Conservation (phyloP, 2,329 filamentous ascomycete genomes). For the Exophiala oligosperma region DNA sequence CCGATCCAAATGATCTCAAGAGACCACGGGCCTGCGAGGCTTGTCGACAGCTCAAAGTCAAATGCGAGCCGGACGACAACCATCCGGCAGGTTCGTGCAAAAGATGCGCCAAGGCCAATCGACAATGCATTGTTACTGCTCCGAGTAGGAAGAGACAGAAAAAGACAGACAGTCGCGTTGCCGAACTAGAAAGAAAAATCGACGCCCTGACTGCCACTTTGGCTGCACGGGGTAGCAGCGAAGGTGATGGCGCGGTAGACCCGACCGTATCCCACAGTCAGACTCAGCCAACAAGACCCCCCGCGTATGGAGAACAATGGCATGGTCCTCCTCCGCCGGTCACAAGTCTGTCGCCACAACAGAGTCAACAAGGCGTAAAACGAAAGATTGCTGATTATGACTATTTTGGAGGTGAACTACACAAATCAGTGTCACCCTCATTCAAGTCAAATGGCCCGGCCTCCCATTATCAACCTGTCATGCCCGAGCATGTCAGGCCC, state of each 20-base stretch:
- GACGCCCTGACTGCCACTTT: slow-evolving; percentile 81
- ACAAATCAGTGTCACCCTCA: slow-evolving; percentile 15
- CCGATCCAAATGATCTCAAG: slow-evolving; percentile 56
- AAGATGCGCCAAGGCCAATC: slow-evolving; percentile 77
- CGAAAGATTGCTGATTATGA: slow-evolving; percentile 26
- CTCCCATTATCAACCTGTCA: slow-evolving; percentile 4
- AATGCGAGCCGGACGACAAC: slow-evolving; percentile 73
- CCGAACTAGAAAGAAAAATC: slow-evolving; percentile 90
- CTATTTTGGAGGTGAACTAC: slow-evolving; percentile 29
- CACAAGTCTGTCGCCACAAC: slow-evolving; percentile 18
- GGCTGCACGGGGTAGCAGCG: slow-evolving; percentile 52
- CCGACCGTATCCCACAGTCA: slow-evolving; percentile 20
- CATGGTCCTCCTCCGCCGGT: slow-evolving; percentile 16
- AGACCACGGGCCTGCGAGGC: slow-evolving; percentile 73
- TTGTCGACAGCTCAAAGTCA: slow-evolving; percentile 75
- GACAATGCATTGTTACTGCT: slow-evolving; percentile 74
- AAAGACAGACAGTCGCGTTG: slow-evolving; percentile 85
- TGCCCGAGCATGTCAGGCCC: slow-evolving; percentile 14
- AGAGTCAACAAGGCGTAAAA: slow-evolving; percentile 25
- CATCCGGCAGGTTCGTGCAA: slow-evolving; percentile 66
- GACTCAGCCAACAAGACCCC: slow-evolving; percentile 10
- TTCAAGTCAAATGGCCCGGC: slow-evolving; percentile 16
- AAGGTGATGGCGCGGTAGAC: slow-evolving; percentile 26
- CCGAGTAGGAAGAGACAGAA: slow-evolving; percentile 79
- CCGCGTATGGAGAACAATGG: slow-evolving; percentile 25